Evolutionary conservation across 352 stramenopile species (phyloP), one percentile per base, ranked within the genome.

Genomic region (Pythium diclinum): DNA sequence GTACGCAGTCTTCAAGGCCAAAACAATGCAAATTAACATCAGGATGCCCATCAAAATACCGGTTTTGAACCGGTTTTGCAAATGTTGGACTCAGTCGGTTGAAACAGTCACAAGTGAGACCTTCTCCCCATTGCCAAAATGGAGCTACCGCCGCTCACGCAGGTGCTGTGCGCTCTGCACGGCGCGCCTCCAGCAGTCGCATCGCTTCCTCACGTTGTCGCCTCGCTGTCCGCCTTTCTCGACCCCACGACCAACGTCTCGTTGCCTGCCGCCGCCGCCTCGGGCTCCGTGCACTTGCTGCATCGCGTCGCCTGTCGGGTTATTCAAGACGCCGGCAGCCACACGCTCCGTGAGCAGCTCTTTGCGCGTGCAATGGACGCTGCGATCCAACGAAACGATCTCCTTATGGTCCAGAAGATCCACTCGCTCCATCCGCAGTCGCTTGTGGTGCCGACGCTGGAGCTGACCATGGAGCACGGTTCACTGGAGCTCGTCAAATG

Each of bases 181-280:
- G 17, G 40, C 21, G 40, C 40, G 40, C 21, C 40, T 47, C 40
- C 40, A 7, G 40, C 17, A 2, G 40, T 47, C 17, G 40, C 40
- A 2, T 47, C 40, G 40, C 40, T 47, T 16, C 3, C 40, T 16
- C 40, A 47, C 40, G 40, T 54, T 21, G 13, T 30, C 25, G 3
- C 3, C 21, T 17, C 25, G 68, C 72, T 52, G 17, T 61, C 28
- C 48, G 38, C 14, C 17, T 32, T 65, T 21, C 25, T 55, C n/a
- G n/a, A 34, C 13, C 16, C 17, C 56, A 42, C 38, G 23, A 47
- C 40, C 6, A 17, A 2, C 40, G n/a, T 48, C 17, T 56, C 25
- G 19, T 33, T 25, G 56, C 34, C 40, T 16, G 17, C 13, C 17
- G 40, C 40, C 40, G 40, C 40, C 16, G 14, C 40, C 40, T 47